Percentiles rank a stretch among this genome's conserved stretches.
Evolutionary conservation across 1,284 basidiomycete species (phyloP).

Genomic region (Mixia osmundae): DNA sequence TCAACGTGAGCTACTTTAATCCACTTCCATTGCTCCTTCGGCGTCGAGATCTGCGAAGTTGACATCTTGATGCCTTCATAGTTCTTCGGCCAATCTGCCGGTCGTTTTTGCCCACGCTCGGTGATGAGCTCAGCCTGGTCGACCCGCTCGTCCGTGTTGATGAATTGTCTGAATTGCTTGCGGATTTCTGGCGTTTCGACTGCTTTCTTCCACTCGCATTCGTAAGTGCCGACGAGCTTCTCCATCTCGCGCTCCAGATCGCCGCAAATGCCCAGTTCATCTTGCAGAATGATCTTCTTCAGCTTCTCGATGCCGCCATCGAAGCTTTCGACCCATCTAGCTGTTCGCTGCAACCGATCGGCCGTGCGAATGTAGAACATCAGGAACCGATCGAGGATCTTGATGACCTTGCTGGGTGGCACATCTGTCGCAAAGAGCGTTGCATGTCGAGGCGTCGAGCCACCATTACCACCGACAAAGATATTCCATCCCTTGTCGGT

Average conservation of each 20-base stretch:
- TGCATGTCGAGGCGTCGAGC: conserved; percentile 38
- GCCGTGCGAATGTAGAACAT: conserved; percentile 45
- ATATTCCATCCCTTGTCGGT: conserved; percentile 56
- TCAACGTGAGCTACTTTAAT: conserved; percentile 29
- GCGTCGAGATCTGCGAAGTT: conserved; percentile 15
- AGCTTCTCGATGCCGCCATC: conserved; percentile 46
- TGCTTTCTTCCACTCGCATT: conserved; percentile 46
- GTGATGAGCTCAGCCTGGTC: conserved; percentile 33
- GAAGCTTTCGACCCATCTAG: conserved; percentile 47
- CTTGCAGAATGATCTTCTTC: conserved; percentile 41
- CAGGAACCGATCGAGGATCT: conserved; percentile 40
- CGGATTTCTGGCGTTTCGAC: conserved; percentile 34
- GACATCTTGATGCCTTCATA: conserved; percentile 15
- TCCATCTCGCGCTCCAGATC: conserved; percentile 50
- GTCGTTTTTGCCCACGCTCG: conserved; percentile 40
- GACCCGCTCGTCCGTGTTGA: conserved; percentile 36
- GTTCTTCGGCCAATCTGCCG: conserved; percentile 43
- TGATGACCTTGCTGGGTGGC: conserved; percentile 36
- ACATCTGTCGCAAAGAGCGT: conserved; percentile 33
- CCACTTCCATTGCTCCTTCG: conserved; percentile 38
- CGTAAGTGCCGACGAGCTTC: conserved; percentile 37
- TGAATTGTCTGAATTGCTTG: conserved; percentile 40
- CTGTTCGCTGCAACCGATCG: conserved; percentile 33
- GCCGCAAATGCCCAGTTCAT: conserved; percentile 47
- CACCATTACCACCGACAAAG: conserved; percentile 49